phyloP scores from a whole-genome alignment of 2,329 filamentous ascomycete species.

The Penicillium hesseltinei region DNA sequence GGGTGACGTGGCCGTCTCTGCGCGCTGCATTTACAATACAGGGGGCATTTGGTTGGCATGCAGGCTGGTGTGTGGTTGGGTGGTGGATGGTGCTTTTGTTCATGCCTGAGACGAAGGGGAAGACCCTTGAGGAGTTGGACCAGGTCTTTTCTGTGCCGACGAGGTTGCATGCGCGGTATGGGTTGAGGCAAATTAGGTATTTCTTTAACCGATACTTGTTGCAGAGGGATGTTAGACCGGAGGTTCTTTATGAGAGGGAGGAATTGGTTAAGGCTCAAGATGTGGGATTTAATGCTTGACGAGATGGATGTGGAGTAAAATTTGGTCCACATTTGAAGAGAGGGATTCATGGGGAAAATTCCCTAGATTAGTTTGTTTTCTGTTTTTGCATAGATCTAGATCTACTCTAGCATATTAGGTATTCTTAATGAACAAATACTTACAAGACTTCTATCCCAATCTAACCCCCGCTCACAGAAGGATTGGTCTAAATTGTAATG shows the following conservation, averaged over 20 bases:
- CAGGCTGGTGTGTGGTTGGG: conserved; percentile 43
- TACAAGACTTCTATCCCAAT: background rate
- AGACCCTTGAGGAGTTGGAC: conserved; percentile 49
- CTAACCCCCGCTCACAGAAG: background rate
- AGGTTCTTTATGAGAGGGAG: conserved; percentile 38
- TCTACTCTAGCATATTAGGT: background rate
- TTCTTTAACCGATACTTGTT: conserved; percentile 38
- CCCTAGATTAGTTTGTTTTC: background rate
- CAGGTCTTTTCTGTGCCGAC: conserved; percentile 56
- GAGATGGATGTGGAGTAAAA: background rate
- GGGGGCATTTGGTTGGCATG: conserved; percentile 55
- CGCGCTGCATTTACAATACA: conserved; percentile 49
- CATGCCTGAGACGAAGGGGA: conserved; percentile 43
- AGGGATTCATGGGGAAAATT: background rate
- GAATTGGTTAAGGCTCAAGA: conserved; percentile 23
- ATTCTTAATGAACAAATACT: background rate
- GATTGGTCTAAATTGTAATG: background rate
- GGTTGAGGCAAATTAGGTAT: conserved; percentile 38
- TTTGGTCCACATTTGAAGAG: background rate
- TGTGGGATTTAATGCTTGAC: conserved; percentile 26
- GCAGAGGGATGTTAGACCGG: conserved; percentile 40
- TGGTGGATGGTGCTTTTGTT: conserved; percentile 48
- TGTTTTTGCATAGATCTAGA: background rate
- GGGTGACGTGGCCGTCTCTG: conserved; percentile 53
- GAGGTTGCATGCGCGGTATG: conserved; percentile 41